Conservation (phyloP, 202 grass and related monocot species). For the Schoenoplectus triqueter region DNA sequence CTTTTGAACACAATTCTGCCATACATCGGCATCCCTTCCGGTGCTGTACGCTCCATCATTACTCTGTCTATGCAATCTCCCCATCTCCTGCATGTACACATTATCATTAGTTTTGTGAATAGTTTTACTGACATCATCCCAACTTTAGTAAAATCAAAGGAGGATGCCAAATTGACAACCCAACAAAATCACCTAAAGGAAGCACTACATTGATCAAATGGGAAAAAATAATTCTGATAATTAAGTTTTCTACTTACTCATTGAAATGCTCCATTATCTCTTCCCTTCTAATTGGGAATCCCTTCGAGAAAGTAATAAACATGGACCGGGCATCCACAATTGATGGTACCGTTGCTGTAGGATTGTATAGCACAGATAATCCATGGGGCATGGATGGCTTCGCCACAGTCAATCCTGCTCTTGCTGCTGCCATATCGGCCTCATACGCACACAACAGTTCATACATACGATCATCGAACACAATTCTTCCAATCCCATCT, state of each 20-base stretch:
- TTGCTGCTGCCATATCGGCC: constrained; percentile 8
- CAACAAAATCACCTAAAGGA: no score
- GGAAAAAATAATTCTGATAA: not conserved
- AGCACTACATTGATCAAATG: no score
- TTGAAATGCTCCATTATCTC: constrained; percentile 58
- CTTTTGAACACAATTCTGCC: constrained; percentile 49
- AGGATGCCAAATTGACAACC: no score
- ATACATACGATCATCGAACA: constrained; percentile 53
- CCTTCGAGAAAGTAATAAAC: constrained; percentile 62
- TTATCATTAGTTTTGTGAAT: not conserved
- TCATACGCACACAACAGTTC: constrained; percentile 28
- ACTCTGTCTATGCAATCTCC: constrained; percentile 56
- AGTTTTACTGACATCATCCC: not conserved
- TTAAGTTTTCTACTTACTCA: constrained; percentile 39
- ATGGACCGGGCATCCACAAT: constrained; percentile 60
- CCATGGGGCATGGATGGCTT: not conserved
- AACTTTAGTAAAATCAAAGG: no score
- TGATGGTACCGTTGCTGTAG: not conserved
- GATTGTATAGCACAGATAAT: constrained; percentile 35
- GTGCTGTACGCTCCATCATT: constrained; percentile 51
- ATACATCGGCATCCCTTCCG: constrained; percentile 43
- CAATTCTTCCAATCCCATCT: constrained; percentile 41
- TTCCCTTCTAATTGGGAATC: constrained; percentile 40
- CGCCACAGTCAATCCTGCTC: constrained; percentile 1
- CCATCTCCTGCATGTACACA: constrained; percentile 40